Evolutionary conservation across 2,329 filamentous ascomycete genomes (phyloP), one percentile per base, ranked within the genome.

Genomic region (Bipolaris oryzae): DNA sequence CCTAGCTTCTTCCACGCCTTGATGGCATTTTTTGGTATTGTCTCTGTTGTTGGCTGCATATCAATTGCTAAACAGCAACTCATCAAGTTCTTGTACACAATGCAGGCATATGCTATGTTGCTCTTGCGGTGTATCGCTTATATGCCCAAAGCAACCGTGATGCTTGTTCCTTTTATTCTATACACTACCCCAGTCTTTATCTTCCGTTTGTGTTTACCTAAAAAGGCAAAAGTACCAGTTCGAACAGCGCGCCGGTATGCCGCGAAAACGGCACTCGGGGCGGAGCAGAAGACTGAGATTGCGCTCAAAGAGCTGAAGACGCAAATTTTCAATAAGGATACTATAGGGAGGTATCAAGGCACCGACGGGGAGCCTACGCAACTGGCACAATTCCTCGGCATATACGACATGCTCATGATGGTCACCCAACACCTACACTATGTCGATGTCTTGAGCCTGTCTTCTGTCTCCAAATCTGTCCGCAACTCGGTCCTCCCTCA

Each of bases 331-430:
- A 57, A 42, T 13, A 28, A 44, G 21, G 31, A 53, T 28, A 5
- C 7, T 25, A 25, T 46, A 25, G 34, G n/a, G 41, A 23, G 41
- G 16, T 60, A 58, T 7, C 28, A 56, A 39, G 44, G 53, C 21
- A 33, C 33, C 4, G 21, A 10, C 0, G 62, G 61, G 3, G 43
- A 48, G 20, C 41, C 58, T 13, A 59, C 50, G 3, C 45, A 44
- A n/a, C 54, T 74, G 5, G 53, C 70, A 10, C 57, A 66, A 3
- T 72, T 74, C 35, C 50, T 74, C n/a, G 43, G 55, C n/a, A 60
- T 66, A 18, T 74, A 73, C 50, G 71, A 74, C 43, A 67, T 74
- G 38, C 55, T 74, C 3, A 64, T 74, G 15, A 49, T 65, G 3
- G 60, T 73, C 31, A 48, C 57, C 3, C 37, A 62, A 35, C n/a